These are phyloP conservation scores for Chloroidium sp. DNA, from an alignment of 163 green algal species.

Conservation along the genomic window DNA sequence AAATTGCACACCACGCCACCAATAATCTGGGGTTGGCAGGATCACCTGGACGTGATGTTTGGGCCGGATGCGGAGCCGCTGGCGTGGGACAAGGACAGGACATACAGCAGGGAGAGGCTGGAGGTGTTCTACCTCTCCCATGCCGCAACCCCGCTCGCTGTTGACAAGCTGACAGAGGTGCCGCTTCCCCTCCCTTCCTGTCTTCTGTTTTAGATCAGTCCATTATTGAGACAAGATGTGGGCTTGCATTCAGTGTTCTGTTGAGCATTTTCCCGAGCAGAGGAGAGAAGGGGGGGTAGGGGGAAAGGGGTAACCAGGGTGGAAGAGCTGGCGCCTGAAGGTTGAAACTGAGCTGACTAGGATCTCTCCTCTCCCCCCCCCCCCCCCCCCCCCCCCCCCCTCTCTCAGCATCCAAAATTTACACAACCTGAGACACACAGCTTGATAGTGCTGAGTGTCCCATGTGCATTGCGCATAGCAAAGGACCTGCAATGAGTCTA, in stretches of 20 bases:
- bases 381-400: too few species aligned
- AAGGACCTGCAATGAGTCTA: too few species aligned
- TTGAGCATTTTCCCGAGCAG: background rate
- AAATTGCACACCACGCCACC: too few species aligned
- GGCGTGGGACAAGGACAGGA: constrained; percentile 59
- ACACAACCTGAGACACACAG: too few species aligned
- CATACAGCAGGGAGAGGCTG: constrained; percentile 57
- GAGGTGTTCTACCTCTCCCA: constrained; percentile 78
- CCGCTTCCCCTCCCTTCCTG: background rate
- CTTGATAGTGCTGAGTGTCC: too few species aligned
- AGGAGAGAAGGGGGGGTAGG: background rate
- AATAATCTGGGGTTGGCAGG: background rate
- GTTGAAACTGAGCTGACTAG: too few species aligned
- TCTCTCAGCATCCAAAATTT: too few species aligned
- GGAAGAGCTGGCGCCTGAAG: too few species aligned
- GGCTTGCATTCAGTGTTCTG: background rate
- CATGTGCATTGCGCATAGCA: too few species aligned
- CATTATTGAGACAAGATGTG: too few species aligned
- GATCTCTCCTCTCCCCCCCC: too few species aligned
- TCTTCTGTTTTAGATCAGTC: background rate
- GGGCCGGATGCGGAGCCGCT: constrained; percentile 52
- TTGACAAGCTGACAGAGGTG: constrained; percentile 35
- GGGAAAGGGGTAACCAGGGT: too few species aligned
- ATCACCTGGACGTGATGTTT: constrained; percentile 54
- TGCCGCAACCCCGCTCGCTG: constrained; percentile 40